phyloP scores from a whole-genome alignment of 1,139 yeast species.

The Magnusiomyces paraingens region DNA sequence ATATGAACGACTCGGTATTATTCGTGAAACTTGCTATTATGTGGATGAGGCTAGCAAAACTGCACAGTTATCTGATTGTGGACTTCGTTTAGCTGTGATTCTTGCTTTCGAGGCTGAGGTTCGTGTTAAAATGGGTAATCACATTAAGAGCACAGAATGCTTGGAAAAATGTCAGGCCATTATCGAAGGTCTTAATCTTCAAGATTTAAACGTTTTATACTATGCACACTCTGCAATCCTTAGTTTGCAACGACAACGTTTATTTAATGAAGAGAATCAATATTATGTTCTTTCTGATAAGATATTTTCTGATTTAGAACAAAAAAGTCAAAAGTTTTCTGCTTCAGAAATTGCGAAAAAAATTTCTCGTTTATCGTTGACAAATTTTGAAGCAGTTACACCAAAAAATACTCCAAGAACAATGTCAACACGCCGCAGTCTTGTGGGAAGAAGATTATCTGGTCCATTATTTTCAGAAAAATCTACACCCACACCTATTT shows the following conservation, averaged over 20 bases:
- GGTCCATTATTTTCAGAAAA: not conserved
- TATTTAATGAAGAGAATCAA: constrained; percentile 22
- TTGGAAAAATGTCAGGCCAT: constrained; percentile 23
- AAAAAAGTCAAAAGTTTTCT: constrained; percentile 16
- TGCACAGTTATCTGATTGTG: constrained; percentile 19
- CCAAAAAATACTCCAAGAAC: not conserved
- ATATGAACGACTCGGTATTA: constrained; percentile 24
- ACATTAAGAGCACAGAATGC: constrained; percentile 20
- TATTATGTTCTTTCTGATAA: constrained; percentile 24
- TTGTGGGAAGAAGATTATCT: not conserved
- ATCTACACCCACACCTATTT: not conserved
- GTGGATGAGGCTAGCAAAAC: constrained; percentile 23
- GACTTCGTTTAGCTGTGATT: constrained; percentile 19
- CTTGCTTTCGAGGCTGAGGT: constrained; percentile 24
- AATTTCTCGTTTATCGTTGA: constrained; percentile 14
- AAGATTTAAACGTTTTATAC: constrained; percentile 22
- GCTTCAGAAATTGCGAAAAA: constrained; percentile 18
- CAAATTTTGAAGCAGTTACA: not conserved
- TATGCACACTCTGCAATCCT: constrained; percentile 24
- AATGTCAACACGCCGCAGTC: not conserved
- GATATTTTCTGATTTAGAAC: constrained; percentile 16
- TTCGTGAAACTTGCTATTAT: constrained; percentile 22
- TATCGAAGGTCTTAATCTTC: constrained; percentile 18
- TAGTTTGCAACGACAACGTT: constrained; percentile 22
- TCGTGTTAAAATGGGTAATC: constrained; percentile 21